Conservation (phyloP, 768 basidiomycete genomes). For the Coprinopsis cinerea region DNA sequence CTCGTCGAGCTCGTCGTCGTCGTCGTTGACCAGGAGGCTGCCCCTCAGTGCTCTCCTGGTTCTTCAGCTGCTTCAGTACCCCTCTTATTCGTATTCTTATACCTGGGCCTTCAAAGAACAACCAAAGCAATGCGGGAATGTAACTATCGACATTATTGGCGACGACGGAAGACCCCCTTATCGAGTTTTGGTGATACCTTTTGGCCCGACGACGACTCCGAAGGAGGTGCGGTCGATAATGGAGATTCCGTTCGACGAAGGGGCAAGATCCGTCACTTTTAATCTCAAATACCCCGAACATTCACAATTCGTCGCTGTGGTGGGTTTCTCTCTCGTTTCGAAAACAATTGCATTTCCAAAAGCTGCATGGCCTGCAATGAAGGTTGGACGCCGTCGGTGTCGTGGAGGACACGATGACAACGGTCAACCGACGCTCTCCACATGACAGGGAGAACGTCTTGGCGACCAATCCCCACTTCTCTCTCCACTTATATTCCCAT, state of each 20-base stretch:
- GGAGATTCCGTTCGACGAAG: constrained; percentile 44
- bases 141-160: constrained; percentile 55
- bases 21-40: background rate
- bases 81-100: constrained; percentile 27
- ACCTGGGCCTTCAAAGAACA: constrained; percentile 39
- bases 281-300: constrained; percentile 57
- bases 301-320: constrained; percentile 74
- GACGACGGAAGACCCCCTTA: constrained; percentile 60
- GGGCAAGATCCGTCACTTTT: constrained; percentile 39
- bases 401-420: background rate
- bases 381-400: background rate
- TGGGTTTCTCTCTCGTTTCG: constrained; percentile 32
- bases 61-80: constrained; percentile 5
- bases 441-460: background rate
- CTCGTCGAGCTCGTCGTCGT: no score
- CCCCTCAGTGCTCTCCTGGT: background rate
- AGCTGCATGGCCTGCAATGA: background rate
- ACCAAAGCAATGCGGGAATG: constrained; percentile 62
- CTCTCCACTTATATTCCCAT: constrained; percentile 2
- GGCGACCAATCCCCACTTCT: no score
- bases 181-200: constrained; percentile 59
- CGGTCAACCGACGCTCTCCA: background rate
- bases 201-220: constrained; percentile 54
- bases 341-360: constrained; percentile 3
- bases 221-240: constrained; percentile 62